Evolutionary conservation across 805 yeast genomes (phyloP), one percentile per base, ranked within the genome.

Genomic region (Candida silvicultrix): DNA sequence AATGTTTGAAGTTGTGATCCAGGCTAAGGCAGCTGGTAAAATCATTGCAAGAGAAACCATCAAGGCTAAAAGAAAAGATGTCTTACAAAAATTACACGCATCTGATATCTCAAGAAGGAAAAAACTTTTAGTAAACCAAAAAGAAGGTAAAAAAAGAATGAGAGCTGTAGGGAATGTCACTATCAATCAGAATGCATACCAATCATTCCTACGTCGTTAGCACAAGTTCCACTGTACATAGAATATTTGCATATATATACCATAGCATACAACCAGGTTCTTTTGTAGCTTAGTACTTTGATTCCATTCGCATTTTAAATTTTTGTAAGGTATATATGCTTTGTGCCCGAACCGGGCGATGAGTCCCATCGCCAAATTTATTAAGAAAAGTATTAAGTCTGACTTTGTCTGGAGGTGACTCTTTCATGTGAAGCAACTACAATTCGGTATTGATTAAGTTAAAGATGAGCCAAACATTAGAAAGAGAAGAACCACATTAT

Each of bases 61-160:
- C 51, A 87, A 88, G 62, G 98, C 98, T 6, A 79, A 88, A 60
- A 73, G 97, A 49, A 92, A 92, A 66, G 98, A 92, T 65, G 99
- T 92, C n/a, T 72, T 94, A 45, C 96, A 94, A 25, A 86, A 81
- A 59, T 69, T 94, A 49, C 98, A 92, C 65, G 99, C 98, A 0
- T 82, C 96, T 18, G 99, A 92, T 69, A 78, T 90, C 31, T 78
- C 95, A 0, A 75, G 99, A 68, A 75, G 96, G 50, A 89, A 89
- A 71, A 92, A 92, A 66, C 73, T 92, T 54, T 70, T 92, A 44
- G 88, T 77, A 45, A 84, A 85, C 56, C 99, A 92, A 59, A 92
- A 90, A 64, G 96, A 88, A 60, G 99, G 99, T 35, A 94, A 94
- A 67, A 88, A 85, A 65, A 76, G 75, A 50, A 74, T 92, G 83